Evolutionary conservation across 768 basidiomycete genomes (phyloP).

Genomic region (Obba rivulosa): DNA sequence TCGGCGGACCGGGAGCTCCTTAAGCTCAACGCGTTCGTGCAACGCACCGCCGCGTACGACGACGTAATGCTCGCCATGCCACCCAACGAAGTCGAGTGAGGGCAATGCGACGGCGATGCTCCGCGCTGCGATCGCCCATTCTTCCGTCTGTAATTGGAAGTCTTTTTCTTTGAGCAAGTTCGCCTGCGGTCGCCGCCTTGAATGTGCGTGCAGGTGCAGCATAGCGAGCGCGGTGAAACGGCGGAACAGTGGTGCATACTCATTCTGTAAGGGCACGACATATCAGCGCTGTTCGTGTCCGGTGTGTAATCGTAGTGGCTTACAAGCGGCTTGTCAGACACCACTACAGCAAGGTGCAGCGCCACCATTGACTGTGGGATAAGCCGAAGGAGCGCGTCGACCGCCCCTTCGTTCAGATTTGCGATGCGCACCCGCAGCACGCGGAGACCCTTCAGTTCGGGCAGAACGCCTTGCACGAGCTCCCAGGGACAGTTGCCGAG

Average conservation of each 20-base stretch:
- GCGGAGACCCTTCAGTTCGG: slow-evolving; percentile 44
- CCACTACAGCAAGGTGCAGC: slow-evolving; percentile 44
- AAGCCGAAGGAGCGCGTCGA: slow-evolving; percentile 27
- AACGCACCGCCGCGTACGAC: slow-evolving; percentile 39
- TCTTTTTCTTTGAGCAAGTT: slow-evolving; percentile 57
- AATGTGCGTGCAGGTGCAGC: slow-evolving; percentile 50
- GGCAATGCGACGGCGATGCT: slow-evolving; percentile 45
- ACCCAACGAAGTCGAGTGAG: slow-evolving; percentile 62
- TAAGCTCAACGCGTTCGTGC: slow-evolving; percentile 34
- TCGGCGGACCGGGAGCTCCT: slow-evolving; percentile 54
- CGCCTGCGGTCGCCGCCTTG: slow-evolving; percentile 46
- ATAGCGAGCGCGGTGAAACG: slow-evolving; percentile 49
- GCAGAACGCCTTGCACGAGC: slow-evolving; percentile 44
- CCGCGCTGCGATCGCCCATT: slow-evolving; percentile 47
- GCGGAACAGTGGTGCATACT: slow-evolving; percentile 44
- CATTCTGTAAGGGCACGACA: slow-evolving; percentile 33
- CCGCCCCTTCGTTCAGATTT: slow-evolving; percentile 35
- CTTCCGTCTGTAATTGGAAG: slow-evolving; percentile 49
- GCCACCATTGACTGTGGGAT: slow-evolving; percentile 42
- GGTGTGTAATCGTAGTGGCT: slow-evolving; percentile 9
- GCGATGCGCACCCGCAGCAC: slow-evolving; percentile 56
- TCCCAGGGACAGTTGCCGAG: slow-evolving; percentile 66
- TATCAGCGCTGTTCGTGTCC: not conserved
- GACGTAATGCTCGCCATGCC: slow-evolving; percentile 69
- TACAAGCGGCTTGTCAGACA: slow-evolving; percentile 48